A percentile compares a stretch with the other conserved stretches of the same genome.
phyloP scores from a whole-genome alignment of 2,329 filamentous ascomycete species.

The Orbilia brochopaga region DNA sequence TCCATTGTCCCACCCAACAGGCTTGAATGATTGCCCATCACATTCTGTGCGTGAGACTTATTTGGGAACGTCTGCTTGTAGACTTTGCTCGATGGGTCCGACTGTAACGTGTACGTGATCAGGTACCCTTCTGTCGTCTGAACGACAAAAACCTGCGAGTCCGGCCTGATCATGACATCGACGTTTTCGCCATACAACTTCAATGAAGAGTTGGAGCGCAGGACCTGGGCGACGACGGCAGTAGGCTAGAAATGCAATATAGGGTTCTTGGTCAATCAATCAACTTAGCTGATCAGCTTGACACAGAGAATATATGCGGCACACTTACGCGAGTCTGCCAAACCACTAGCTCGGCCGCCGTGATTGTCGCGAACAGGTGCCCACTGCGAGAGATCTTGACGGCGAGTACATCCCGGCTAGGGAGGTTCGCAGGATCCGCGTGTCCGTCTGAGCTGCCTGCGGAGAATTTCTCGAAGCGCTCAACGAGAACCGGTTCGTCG shows the following conservation, averaged over 20 bases:
- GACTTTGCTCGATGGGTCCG: slow-evolving; percentile 79
- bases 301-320: slow-evolving; percentile 19
- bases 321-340: slow-evolving; percentile 85
- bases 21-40: slow-evolving; percentile 51
- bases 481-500: slow-evolving; percentile 43
- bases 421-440: slow-evolving; percentile 54
- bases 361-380: slow-evolving; percentile 86
- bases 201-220: slow-evolving; percentile 80
- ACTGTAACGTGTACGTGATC: slow-evolving; percentile 91
- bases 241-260: slow-evolving; percentile 70
- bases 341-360: slow-evolving; percentile 80
- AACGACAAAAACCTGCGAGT: slow-evolving; percentile 88
- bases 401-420: slow-evolving; percentile 72
- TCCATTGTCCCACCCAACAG: slow-evolving; percentile 78
- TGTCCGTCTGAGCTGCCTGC: slow-evolving; percentile 42
- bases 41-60: slow-evolving; percentile 65
- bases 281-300: slow-evolving; percentile 42
- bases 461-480: slow-evolving; percentile 36
- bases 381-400: slow-evolving; percentile 79
- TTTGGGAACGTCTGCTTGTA: slow-evolving; percentile 82
- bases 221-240: slow-evolving; percentile 81
- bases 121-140: slow-evolving; percentile 85
- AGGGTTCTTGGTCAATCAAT: slow-evolving; percentile 54
- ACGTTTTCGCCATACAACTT: slow-evolving; percentile 83
- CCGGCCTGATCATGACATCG: slow-evolving; percentile 82